phyloP scores from a whole-genome alignment of 768 basidiomycete species.

The Serendipita sp. region DNA sequence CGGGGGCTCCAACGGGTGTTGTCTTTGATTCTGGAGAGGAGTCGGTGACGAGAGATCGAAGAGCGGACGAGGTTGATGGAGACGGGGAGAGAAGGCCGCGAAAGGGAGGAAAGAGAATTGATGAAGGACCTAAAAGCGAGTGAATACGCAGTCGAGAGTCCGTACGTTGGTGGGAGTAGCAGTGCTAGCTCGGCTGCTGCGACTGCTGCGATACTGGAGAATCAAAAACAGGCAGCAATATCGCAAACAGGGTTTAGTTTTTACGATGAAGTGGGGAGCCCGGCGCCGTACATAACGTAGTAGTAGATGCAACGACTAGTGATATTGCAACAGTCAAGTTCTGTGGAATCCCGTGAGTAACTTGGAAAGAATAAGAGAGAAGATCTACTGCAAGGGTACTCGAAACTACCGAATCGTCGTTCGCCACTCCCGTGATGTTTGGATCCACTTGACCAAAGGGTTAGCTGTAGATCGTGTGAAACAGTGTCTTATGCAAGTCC shows the following conservation, averaged over 20 bases:
- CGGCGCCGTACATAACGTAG: too few relatives aligned
- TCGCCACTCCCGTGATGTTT: too few relatives aligned
- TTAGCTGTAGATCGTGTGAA: too few relatives aligned
- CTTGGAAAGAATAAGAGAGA: too few relatives aligned
- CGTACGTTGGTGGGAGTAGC: not conserved
- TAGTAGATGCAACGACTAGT: too few relatives aligned
- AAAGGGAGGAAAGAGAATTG: constrained; percentile 16
- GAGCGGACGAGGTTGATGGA: not conserved
- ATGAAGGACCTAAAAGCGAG: constrained; percentile 16
- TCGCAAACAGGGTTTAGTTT: constrained; percentile 76
- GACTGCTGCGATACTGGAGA: constrained; percentile 10
- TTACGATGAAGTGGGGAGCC: constrained; percentile 22
- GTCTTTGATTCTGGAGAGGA: not conserved
- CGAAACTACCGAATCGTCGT: too few relatives aligned
- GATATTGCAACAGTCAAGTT: too few relatives aligned
- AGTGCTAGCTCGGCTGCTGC: constrained; percentile 9
- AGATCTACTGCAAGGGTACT: too few relatives aligned
- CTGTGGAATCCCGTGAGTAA: too few relatives aligned
- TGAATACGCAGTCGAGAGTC: constrained; percentile 9
- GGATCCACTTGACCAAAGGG: too few relatives aligned
- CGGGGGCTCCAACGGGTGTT: not conserved
- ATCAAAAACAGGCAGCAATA: constrained; percentile 16
- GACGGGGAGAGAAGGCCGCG: constrained; percentile 7
- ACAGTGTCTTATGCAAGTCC: too few relatives aligned
- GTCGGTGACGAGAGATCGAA: constrained; percentile 17